Percentiles rank a stretch among this genome's conserved stretches.
These are phyloP conservation scores for Lonicera japonica DNA, from an alignment of 129 eudicot species.

Conservation along the genomic window DNA sequence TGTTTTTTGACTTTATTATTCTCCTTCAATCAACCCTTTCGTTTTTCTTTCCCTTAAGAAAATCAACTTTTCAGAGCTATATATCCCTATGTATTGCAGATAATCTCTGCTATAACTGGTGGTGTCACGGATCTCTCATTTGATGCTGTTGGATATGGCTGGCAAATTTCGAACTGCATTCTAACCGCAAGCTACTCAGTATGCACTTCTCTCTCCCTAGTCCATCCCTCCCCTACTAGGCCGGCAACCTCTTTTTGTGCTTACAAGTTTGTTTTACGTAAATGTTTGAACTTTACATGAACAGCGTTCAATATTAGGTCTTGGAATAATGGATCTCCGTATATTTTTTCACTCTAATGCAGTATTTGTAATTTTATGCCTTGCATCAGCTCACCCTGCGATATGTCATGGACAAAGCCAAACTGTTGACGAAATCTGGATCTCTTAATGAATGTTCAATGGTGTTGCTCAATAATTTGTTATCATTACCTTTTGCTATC, in stretches of 20 bases:
- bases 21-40: too few species aligned
- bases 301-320: neutral
- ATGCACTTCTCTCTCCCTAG: constrained; percentile 23
- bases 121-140: constrained; percentile 80
- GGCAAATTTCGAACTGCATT: constrained; percentile 63
- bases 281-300: neutral
- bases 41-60: too few species aligned
- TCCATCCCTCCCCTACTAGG: too few species aligned
- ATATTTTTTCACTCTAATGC: neutral
- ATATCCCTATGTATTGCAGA: constrained; percentile 32
- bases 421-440: constrained; percentile 63
- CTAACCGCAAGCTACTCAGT: constrained; percentile 89
- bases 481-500: constrained; percentile 65
- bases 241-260: neutral
- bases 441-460: constrained; percentile 73
- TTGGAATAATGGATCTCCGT: neutral
- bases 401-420: constrained; percentile 74
- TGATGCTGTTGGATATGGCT: constrained; percentile 58
- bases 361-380: neutral
- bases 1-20: too few species aligned
- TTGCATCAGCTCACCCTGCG: constrained; percentile 66
- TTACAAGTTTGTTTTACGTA: neutral
- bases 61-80: neutral
- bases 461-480: constrained; percentile 67
- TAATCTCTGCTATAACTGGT: constrained; percentile 70